phyloP scores from a whole-genome alignment of 805 yeast genomes.

The Starmerella khaoyaiensis region DNA sequence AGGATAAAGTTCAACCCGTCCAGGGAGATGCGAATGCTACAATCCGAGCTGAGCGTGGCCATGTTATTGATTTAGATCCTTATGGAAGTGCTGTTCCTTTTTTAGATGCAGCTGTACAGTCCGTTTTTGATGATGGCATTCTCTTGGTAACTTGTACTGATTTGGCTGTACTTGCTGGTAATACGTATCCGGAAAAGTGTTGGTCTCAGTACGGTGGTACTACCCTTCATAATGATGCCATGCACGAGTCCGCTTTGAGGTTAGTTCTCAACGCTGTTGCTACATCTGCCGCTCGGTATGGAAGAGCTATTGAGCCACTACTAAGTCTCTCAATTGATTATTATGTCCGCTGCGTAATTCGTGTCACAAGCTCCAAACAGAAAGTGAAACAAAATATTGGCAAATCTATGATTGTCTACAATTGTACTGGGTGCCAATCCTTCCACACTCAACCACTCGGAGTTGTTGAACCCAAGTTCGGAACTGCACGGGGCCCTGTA shows the following conservation, averaged over 20 bases:
- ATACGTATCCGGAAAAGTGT: conserved; percentile 93
- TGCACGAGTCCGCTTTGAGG: conserved; percentile 88
- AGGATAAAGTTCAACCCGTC: conserved; percentile 46
- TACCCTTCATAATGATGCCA: conserved; percentile 69
- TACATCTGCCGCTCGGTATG: conserved; percentile 78
- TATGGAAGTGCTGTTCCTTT: conserved; percentile 97
- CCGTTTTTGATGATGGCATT: conserved; percentile 72
- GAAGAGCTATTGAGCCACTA: conserved; percentile 75
- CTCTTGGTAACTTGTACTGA: conserved; percentile 92
- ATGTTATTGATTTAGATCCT: conserved; percentile 89
- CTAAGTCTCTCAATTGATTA: conserved; percentile 80
- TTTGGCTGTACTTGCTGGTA: conserved; percentile 88
- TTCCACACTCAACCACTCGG: conserved; percentile 65
- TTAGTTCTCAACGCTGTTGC: conserved; percentile 66
- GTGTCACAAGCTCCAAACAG: conserved; percentile 64
- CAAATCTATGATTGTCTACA: conserved; percentile 62
- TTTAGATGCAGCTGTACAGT: conserved; percentile 78
- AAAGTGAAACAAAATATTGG: conserved; percentile 69
- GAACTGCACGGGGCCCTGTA: conserved; percentile 53
- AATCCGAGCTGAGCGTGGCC: conserved; percentile 53
- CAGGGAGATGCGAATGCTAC: conserved; percentile 83
- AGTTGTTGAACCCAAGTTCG: conserved; percentile 40
- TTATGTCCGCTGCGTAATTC: conserved; percentile 74
- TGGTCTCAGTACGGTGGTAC: conserved; percentile 90
- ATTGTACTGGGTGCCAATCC: conserved; percentile 81